Evolutionary conservation across 1,139 yeast species (phyloP), one percentile per base, ranked within the genome.

Genomic region (Hyphopichia fennica): DNA sequence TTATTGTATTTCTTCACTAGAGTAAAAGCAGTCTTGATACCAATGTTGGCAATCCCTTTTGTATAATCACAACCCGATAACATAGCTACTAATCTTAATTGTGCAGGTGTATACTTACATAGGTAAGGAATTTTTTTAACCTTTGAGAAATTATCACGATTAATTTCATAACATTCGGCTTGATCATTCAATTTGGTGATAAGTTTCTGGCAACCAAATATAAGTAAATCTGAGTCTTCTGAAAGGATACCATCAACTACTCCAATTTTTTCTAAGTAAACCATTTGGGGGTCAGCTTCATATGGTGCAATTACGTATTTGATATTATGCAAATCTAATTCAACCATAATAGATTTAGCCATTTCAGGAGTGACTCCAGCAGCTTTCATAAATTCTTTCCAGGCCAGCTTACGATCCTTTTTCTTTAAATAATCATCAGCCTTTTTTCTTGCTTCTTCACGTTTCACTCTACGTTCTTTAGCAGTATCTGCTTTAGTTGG

Each of bases 251-350:
- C 99, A 49, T 89, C 86, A 9, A 90, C 95, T 1, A 79, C 44
- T 0, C 95, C 95, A 0, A 67, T 52, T 45, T 81, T 80, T 58
- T 93, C 99, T 39, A 95, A 71, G 54, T 84, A 89, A 7, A 93
- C 98, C 85, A 95, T 80, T 60, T 95, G 99, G 0, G 99, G 87
- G 60, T 95, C 99, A 0, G 99, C 99, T 65, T 95, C 99, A 59
- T 90, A 95, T 0, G 99, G 99, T 0, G 99, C 99, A 9, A 95
- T 99, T 15, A 93, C 79, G 54, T 81, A 93, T 48, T 75, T 75
- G 37, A 95, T 81, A 1, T 67, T 63, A 39, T 75, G 69, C n/a
- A 60, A 55, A 51, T 82, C 83, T 47, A 95, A 72, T 50, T 80
- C 84, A 28, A 84, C 84, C 63, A 91, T 89, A 15, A 93, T 74